phyloP scores from a whole-genome alignment of 2,329 filamentous ascomycete genomes.

The Penicillium sp. region DNA sequence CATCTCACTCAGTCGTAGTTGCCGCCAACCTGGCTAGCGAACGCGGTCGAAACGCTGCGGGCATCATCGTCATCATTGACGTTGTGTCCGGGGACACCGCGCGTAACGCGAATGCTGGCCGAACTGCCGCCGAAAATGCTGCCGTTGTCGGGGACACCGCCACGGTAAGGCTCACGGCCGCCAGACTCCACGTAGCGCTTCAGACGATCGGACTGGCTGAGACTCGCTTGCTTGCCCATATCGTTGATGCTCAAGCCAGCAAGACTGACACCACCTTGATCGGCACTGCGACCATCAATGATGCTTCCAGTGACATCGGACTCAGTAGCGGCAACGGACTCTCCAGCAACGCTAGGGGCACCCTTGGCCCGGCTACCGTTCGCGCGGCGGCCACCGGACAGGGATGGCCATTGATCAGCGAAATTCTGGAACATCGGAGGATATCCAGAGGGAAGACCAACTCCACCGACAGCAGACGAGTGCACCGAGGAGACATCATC shows the following conservation, averaged over 20 bases:
- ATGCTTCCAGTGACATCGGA: slow-evolving; percentile 81
- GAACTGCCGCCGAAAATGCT: slow-evolving; percentile 70
- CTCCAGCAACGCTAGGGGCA: slow-evolving; percentile 79
- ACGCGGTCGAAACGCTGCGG: slow-evolving; percentile 93
- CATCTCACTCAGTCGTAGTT: slow-evolving; percentile 60
- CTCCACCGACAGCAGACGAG: slow-evolving; percentile 84
- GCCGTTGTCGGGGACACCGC: slow-evolving; percentile 57
- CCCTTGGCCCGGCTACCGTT: slow-evolving; percentile 69
- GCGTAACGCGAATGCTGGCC: slow-evolving; percentile 53
- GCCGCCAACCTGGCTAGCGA: slow-evolving; percentile 87
- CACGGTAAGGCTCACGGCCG: slow-evolving; percentile 63
- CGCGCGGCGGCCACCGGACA: slow-evolving; percentile 70
- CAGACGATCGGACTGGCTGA: slow-evolving; percentile 85
- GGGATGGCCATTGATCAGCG: slow-evolving; percentile 83
- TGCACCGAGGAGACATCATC: slow-evolving; percentile 97
- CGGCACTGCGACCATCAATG: slow-evolving; percentile 69
- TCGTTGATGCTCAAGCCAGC: slow-evolving; percentile 77
- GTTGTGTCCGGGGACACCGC: slow-evolving; percentile 45
- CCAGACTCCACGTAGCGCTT: slow-evolving; percentile 92
- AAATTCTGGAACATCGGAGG: slow-evolving; percentile 96
- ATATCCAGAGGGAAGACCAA: slow-evolving; percentile 79
- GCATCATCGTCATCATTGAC: slow-evolving; percentile 80
- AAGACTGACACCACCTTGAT: slow-evolving; percentile 86
- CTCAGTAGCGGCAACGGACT: slow-evolving; percentile 90
- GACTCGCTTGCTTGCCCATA: slow-evolving; percentile 69